phyloP scores from a whole-genome alignment of 257 asterid genomes.

The Capsicum pubescens region DNA sequence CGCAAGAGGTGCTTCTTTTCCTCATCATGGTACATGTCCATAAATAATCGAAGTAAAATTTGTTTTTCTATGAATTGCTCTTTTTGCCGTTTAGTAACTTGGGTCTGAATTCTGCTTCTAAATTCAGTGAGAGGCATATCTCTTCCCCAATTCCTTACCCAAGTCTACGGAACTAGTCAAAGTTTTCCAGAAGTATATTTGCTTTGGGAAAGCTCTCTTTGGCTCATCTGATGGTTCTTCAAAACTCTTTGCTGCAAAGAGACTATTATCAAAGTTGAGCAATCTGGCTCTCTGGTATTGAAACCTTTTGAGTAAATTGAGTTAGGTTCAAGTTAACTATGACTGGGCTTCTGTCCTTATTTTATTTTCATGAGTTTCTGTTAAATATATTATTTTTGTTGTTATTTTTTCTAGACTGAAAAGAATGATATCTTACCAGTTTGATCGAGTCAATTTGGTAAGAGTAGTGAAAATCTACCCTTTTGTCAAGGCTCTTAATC shows the following conservation, averaged over 20 bases:
- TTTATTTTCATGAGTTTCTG: neutral
- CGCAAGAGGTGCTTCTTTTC: neutral
- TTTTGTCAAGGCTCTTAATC: neutral
- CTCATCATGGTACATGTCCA: neutral
- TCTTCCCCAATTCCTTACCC: neutral
- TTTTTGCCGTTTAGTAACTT: neutral
- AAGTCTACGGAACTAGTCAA: neutral
- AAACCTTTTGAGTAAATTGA: neutral
- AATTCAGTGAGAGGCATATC: neutral
- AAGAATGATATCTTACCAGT: conserved; percentile 6
- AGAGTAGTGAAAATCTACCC: conserved; percentile 11
- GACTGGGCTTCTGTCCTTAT: neutral
- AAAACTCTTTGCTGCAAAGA: neutral
- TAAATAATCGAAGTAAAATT: neutral
- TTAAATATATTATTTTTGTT: neutral
- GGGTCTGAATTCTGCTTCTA: conserved; percentile 22
- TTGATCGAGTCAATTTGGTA: neutral
- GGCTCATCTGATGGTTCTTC: conserved; percentile 7
- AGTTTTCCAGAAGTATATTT: neutral
- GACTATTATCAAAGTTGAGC: neutral
- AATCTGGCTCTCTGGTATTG: neutral
- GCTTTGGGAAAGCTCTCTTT: neutral
- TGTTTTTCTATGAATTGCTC: neutral
- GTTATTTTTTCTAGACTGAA: neutral
- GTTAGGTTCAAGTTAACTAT: neutral